Conservation (phyloP, 2,329 filamentous ascomycete species). For the Venturia carpophila region DNA sequence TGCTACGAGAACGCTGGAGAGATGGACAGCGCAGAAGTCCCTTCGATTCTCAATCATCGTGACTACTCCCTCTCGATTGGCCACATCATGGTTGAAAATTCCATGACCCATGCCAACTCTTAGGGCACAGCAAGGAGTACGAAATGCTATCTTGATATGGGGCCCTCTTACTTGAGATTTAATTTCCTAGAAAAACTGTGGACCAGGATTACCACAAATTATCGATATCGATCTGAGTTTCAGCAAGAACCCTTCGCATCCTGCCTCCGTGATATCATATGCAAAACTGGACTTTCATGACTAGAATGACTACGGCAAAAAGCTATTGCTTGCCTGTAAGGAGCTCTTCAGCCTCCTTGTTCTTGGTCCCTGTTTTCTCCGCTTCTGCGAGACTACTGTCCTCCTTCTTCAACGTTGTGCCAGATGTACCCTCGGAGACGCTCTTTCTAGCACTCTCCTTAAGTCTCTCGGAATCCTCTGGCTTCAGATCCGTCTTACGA, state of each 20-base stretch:
- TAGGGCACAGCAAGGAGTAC: too few species aligned
- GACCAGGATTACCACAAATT: too few species aligned
- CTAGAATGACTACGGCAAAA: neutral
- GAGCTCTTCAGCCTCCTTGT: conserved; percentile 41
- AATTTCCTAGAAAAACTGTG: too few species aligned
- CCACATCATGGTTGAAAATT: too few species aligned
- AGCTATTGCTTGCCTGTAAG: conserved; percentile 23
- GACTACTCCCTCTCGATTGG: too few species aligned
- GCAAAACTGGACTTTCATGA: neutral
- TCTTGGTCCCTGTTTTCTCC: conserved; percentile 35
- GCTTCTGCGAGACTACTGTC: conserved; percentile 34
- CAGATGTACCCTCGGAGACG: conserved; percentile 37
- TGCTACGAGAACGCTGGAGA: too few species aligned
- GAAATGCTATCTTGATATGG: too few species aligned
- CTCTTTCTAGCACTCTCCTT: conserved; percentile 39
- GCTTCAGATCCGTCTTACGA: conserved; percentile 56
- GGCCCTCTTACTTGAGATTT: too few species aligned
- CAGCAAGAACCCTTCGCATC: neutral
- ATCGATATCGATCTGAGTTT: neutral
- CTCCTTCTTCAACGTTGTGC: conserved; percentile 26
- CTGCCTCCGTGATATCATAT: conserved; percentile 2
- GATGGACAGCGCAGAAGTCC: too few species aligned
- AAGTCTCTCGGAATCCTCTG: conserved; percentile 44
- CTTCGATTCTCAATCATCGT: too few species aligned
- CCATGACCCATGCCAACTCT: too few species aligned